Evolutionary conservation across 2,329 filamentous ascomycete species (phyloP), one percentile per base, ranked within the genome.

Genomic region (Apiospora arundinis): DNA sequence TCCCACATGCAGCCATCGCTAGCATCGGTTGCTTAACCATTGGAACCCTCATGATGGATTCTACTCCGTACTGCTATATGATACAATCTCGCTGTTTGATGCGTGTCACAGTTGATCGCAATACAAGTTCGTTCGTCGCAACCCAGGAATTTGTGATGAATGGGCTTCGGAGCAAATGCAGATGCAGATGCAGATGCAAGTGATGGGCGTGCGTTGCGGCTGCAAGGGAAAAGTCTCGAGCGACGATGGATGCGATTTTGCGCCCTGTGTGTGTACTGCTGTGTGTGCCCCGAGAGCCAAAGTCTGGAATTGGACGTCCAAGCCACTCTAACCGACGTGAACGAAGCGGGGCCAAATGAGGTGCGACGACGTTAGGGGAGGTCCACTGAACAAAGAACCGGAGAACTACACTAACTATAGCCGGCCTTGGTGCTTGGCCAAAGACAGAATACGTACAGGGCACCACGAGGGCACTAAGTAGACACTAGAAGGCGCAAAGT

Each of bases 371-470:
- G 44, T 67, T 46, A 67, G 40, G 42, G 40, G 40, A 67, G 66
- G 40, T 28, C 66, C 66, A 67, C 66, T 67, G 45, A 67, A 67
- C 66, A 67, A 67, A 67, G 66, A 67, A 67, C 42, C 66, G 66
- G 66, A 67, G 66, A 67, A 45, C 40, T 40, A 21, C 56, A 63
- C 56, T 63, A 63, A 63, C 56, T 23, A n/a, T 23, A 63, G 56
- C 32, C 32, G 32, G 32, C 32, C 56, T 32, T 32, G 32, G 32
- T 32, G 32, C 56, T 63, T 40, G 32, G 32, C 56, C 56, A 37
- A 60, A 60, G 32, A 60, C 28, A 60, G 28, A 9, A 16, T 46
- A 46, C 44, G 3, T 32, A 32, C 32, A 32, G 32, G 32, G 32
- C 32, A 32, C 32, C 32, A n/a, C n/a, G n/a, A 32, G 32, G 32